phyloP scores from a whole-genome alignment of 1,284 basidiomycete genomes.

The Puccinia horiana region DNA sequence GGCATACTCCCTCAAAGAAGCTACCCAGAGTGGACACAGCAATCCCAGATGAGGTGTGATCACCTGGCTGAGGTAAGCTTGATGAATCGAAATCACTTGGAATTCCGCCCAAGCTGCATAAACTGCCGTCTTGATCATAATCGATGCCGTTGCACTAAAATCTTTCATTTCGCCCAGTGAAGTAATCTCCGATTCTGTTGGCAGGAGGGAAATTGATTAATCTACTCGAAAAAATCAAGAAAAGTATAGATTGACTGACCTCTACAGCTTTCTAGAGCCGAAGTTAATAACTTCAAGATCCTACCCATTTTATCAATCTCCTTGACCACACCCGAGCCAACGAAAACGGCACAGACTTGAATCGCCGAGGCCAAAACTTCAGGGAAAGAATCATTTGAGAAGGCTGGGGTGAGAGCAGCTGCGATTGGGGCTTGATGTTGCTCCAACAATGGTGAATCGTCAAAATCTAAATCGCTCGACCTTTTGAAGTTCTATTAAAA shows the following conservation, averaged over 20 bases:
- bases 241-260: slow-evolving; percentile 59
- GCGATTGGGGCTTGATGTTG: slow-evolving; percentile 98
- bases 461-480: slow-evolving; percentile 88
- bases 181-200: slow-evolving; percentile 74
- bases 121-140: slow-evolving; percentile 91
- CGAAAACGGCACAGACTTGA: slow-evolving; percentile 90
- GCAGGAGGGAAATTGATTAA: background rate
- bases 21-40: slow-evolving; percentile 83
- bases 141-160: slow-evolving; percentile 86
- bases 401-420: slow-evolving; percentile 95
- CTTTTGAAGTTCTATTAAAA: slow-evolving; percentile 70
- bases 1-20: slow-evolving; percentile 70
- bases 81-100: slow-evolving; percentile 73
- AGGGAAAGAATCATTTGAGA: slow-evolving; percentile 88
- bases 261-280: slow-evolving; percentile 85
- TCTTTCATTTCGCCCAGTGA: slow-evolving; percentile 83
- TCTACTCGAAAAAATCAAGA: background rate
- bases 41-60: slow-evolving; percentile 76
- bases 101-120: slow-evolving; percentile 95
- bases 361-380: slow-evolving; percentile 91
- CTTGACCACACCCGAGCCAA: slow-evolving; percentile 91
- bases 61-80: slow-evolving; percentile 77
- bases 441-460: slow-evolving; percentile 85
- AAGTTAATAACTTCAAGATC: slow-evolving; percentile 76
- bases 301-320: slow-evolving; percentile 88